Evolutionary conservation across 768 basidiomycete species (phyloP).

Genomic region (Lactarius psammicola): DNA sequence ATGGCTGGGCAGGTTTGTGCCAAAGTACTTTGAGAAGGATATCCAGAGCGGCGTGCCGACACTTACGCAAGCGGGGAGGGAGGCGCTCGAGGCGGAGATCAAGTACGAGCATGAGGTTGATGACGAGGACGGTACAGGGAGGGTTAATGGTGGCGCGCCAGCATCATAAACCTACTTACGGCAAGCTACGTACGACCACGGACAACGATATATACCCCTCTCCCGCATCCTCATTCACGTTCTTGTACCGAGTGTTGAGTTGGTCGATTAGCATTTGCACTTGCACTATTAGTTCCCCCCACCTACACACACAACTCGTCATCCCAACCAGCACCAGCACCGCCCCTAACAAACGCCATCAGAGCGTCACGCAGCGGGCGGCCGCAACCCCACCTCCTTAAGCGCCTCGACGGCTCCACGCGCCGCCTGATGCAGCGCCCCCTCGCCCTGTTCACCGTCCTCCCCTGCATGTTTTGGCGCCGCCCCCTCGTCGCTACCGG

Average conservation of each 20-base stretch:
- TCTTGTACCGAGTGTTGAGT: not conserved
- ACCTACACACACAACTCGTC: not conserved
- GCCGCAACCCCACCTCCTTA: constrained; percentile 2
- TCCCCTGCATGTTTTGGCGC: not conserved
- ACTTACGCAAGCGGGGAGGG: constrained; percentile 66
- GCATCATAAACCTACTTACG: not conserved
- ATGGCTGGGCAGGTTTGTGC: constrained; percentile 56
- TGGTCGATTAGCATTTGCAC: not conserved
- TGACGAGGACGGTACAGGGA: constrained; percentile 14
- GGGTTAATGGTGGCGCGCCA: not conserved
- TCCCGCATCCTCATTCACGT: constrained; percentile 8
- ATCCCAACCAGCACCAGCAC: not conserved
- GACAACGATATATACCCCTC: not conserved
- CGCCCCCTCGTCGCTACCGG: not conserved
- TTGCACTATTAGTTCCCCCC: not conserved
- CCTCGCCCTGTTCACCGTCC: not conserved
- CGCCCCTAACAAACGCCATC: not conserved
- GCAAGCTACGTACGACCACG: not conserved
- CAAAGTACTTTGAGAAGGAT: constrained; percentile 73
- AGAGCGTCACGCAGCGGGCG: not conserved
- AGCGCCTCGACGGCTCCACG: constrained; percentile 1
- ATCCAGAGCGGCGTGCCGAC: constrained; percentile 61
- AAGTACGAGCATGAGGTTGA: constrained; percentile 31
- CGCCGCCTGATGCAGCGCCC: constrained; percentile 14
- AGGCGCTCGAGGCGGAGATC: constrained; percentile 75